phyloP scores from a whole-genome alignment of 1,284 basidiomycete genomes.

The Tylopilus sp. region DNA sequence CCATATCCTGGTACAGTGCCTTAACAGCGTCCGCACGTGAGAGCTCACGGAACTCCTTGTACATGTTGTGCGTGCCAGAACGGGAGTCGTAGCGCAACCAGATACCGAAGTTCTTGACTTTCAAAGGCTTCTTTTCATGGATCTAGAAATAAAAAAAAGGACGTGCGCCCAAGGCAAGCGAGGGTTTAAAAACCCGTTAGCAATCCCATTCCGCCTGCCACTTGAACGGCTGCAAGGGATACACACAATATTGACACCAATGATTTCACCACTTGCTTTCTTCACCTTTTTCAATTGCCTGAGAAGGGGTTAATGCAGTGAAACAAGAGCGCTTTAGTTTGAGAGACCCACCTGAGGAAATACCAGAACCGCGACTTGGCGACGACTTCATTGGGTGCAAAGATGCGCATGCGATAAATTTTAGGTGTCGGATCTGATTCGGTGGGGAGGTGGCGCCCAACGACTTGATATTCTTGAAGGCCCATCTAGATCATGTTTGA shows the following conservation, averaged over 20 bases:
- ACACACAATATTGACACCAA: conserved; percentile 97
- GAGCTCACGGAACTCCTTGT: conserved; percentile 98
- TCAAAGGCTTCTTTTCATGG: conserved; percentile 96
- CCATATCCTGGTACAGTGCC: conserved; percentile 99
- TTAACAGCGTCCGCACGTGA: conserved; percentile 96
- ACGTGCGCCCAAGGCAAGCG: conserved; percentile 24
- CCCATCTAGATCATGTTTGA: conserved; percentile 54
- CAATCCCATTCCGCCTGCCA: conserved; percentile 84
- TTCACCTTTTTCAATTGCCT: conserved; percentile 98
- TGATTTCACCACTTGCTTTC: conserved; percentile 99
- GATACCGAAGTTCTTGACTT: conserved; percentile 99
- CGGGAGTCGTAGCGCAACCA: conserved; percentile 99
- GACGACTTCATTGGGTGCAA: conserved; percentile 98
- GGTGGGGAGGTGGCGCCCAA: conserved; percentile 97
- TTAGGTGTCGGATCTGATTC: conserved; percentile 95
- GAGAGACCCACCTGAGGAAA: conserved; percentile 81
- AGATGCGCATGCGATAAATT: conserved; percentile 99
- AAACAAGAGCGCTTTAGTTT: neutral
- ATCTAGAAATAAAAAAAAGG: conserved; percentile 69
- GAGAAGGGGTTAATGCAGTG: conserved; percentile 17
- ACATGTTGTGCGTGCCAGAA: conserved; percentile 98
- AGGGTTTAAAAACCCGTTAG: conserved; percentile 52
- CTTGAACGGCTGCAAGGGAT: conserved; percentile 86
- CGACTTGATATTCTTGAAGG: conserved; percentile 92
- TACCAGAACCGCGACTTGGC: conserved; percentile 99